phyloP scores from a whole-genome alignment of 2,329 filamentous ascomycete species.

The Metarhizium anisopliae region DNA sequence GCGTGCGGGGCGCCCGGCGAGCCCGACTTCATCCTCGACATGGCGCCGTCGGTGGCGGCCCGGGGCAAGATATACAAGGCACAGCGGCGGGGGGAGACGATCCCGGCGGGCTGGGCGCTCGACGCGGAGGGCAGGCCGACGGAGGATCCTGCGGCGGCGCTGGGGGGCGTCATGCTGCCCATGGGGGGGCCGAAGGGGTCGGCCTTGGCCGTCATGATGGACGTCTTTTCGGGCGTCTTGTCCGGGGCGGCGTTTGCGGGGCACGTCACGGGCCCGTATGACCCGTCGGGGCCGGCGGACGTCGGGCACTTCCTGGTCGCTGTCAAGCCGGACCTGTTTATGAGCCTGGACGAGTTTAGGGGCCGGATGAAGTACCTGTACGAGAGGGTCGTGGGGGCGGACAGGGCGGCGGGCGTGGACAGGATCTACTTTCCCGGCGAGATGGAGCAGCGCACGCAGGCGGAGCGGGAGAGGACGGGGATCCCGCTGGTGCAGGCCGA shows the following conservation, averaged over 20 bases:
- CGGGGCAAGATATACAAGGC: slow-evolving; percentile 69
- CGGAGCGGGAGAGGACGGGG: slow-evolving; percentile 40
- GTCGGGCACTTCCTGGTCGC: slow-evolving; percentile 68
- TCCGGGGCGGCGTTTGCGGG: slow-evolving; percentile 74
- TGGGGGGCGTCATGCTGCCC: slow-evolving; percentile 73
- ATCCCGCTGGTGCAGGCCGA: slow-evolving; percentile 51
- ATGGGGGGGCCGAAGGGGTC: slow-evolving; percentile 82
- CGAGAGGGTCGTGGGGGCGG: slow-evolving; percentile 40
- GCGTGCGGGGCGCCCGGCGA: slow-evolving; percentile 65
- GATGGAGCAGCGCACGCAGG: slow-evolving; percentile 47
- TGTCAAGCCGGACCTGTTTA: slow-evolving; percentile 67
- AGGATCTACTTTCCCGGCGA: slow-evolving; percentile 55
- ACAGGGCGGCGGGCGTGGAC: slow-evolving; percentile 47
- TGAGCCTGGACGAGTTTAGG: slow-evolving; percentile 61
- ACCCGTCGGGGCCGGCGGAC: slow-evolving; percentile 57
- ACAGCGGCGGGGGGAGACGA: slow-evolving; percentile 55
- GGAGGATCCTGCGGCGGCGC: slow-evolving; percentile 59
- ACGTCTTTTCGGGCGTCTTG: slow-evolving; percentile 73
- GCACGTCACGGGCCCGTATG: slow-evolving; percentile 68
- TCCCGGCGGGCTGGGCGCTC: slow-evolving; percentile 66
- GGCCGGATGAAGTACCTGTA: slow-evolving; percentile 49
- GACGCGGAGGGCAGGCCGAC: slow-evolving; percentile 62
- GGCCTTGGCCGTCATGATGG: slow-evolving; percentile 75
- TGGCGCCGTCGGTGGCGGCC: slow-evolving; percentile 62
- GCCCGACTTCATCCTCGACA: slow-evolving; percentile 59